Conservation (phyloP, 495 filamentous ascomycete species). For the Alectoria sarmentosa region DNA sequence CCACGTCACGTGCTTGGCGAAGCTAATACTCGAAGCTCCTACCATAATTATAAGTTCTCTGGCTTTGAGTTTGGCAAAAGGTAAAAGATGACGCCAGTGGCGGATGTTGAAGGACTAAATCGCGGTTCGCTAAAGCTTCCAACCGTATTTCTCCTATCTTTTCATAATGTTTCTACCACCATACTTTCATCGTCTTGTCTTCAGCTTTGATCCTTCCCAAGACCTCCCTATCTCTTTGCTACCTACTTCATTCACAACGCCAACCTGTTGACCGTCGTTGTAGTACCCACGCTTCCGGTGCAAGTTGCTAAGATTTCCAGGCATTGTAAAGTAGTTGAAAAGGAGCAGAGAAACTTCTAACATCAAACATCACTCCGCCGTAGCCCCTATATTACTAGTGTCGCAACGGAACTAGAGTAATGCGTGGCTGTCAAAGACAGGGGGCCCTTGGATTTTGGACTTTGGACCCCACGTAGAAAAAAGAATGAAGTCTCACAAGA, state of each 20-base stretch:
- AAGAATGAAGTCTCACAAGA: not conserved
- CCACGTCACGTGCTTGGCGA: not conserved
- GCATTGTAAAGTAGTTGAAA: not conserved
- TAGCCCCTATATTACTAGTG: slow-evolving; percentile 7
- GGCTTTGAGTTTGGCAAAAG: too few relatives aligned
- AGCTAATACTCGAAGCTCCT: not conserved
- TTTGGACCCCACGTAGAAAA: slow-evolving; percentile 3
- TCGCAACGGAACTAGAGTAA: not conserved
- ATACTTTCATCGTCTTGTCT: not conserved
- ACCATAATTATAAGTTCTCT: too few relatives aligned
- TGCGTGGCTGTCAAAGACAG: slow-evolving; percentile 13
- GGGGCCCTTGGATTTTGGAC: too few relatives aligned
- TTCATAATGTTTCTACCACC: too few relatives aligned
- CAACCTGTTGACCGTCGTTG: not conserved
- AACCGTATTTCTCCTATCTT: too few relatives aligned
- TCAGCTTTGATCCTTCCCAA: not conserved
- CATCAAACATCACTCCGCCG: not conserved
- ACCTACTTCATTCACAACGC: not conserved
- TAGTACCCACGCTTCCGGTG: not conserved
- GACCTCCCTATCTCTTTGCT: not conserved
- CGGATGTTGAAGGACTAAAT: slow-evolving; percentile 1
- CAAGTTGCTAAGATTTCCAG: not conserved
- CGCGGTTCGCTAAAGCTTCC: slow-evolving; percentile 9
- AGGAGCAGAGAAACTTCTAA: not conserved
- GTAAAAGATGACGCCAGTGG: slow-evolving; percentile 15